Conservation (phyloP, 148 eudicot genomes). For the Vaccinium darrowii region DNA sequence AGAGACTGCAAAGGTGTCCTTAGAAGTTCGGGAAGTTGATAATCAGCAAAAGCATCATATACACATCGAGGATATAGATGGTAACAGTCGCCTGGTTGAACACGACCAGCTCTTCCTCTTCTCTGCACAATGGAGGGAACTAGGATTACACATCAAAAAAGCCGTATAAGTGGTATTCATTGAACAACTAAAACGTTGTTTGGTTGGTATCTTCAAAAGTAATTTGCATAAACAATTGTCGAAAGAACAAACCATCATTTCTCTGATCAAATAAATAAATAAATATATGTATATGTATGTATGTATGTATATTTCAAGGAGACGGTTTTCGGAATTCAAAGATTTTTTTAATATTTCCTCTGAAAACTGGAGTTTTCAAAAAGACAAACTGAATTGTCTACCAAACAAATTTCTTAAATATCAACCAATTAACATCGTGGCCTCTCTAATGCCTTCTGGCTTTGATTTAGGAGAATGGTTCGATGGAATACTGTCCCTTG, state of each 20-base stretch:
- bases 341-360: background rate
- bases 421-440: background rate
- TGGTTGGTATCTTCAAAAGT: background rate
- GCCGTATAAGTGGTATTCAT: background rate
- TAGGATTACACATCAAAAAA: background rate
- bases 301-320: too few relatives aligned
- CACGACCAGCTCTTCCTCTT: slow-evolving; percentile 99
- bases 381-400: background rate
- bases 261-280: too few relatives aligned
- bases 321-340: background rate
- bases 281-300: too few relatives aligned
- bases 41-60: slow-evolving; percentile 84
- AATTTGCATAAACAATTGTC: background rate
- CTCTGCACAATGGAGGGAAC: slow-evolving; percentile 44
- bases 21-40: slow-evolving; percentile 94
- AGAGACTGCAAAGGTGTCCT: slow-evolving; percentile 98
- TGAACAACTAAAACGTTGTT: background rate
- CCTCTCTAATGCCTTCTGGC: background rate
- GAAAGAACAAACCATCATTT: background rate
- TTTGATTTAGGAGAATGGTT: background rate
- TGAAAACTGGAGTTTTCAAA: background rate
- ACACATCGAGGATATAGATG: slow-evolving; percentile 94
- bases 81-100: slow-evolving; percentile 93
- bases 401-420: background rate
- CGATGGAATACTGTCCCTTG: background rate